Conservation (phyloP, 139 green algal genomes). For the Chlorella sp. region DNA sequence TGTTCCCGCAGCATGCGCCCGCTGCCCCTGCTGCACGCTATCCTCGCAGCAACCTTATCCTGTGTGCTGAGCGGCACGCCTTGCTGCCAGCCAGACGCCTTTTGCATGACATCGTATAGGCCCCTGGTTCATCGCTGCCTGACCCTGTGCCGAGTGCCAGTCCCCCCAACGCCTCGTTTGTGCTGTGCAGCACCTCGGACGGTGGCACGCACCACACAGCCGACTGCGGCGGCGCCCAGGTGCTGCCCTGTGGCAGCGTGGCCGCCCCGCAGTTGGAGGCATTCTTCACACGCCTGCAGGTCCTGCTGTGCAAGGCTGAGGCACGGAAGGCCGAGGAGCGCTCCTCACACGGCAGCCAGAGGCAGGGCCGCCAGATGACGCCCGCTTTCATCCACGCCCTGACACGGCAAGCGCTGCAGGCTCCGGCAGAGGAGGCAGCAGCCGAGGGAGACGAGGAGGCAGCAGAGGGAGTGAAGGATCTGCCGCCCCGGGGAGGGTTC, state of each 20-base stretch:
- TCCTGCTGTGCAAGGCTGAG: neutral
- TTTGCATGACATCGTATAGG: too few species aligned
- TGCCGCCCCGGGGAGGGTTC: constrained; percentile 33
- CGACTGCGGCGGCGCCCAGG: neutral
- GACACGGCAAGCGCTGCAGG: constrained; percentile 9
- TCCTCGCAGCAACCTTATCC: too few species aligned
- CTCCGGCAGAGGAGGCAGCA: neutral
- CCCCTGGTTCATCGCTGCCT: neutral
- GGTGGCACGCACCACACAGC: neutral
- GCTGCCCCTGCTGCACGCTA: too few species aligned
- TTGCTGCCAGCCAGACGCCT: too few species aligned
- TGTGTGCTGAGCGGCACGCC: neutral
- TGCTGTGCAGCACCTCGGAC: neutral
- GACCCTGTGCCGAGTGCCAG: too few species aligned
- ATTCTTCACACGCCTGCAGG: neutral
- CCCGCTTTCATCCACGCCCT: constrained; percentile 15
- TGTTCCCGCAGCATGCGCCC: too few species aligned
- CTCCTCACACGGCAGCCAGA: neutral
- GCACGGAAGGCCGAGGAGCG: neutral
- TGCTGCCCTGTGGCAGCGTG: constrained; percentile 14
- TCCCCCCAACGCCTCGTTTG: too few species aligned
- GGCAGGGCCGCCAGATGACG: constrained; percentile 33
- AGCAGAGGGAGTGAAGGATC: neutral
- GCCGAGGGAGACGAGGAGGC: neutral
- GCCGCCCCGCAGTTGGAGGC: neutral